phyloP scores from a whole-genome alignment of 768 basidiomycete species.

The Xanthoconium purpureum region DNA sequence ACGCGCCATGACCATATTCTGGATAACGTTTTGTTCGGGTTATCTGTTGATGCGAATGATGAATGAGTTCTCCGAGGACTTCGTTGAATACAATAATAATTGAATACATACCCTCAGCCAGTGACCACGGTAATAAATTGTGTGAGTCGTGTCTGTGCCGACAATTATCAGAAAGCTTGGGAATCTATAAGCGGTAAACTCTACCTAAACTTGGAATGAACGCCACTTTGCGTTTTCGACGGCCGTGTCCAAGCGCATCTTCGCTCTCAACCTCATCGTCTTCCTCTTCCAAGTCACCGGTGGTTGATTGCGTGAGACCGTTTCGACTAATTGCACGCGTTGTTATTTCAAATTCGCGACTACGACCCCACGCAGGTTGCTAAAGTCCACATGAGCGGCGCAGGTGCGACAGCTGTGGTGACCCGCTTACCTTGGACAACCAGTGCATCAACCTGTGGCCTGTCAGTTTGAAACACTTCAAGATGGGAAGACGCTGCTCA shows the following conservation, averaged over 20 bases:
- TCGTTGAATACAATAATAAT: neutral
- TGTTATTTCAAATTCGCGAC: conserved; percentile 87
- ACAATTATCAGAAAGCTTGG: conserved; percentile 13
- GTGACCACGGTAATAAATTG: conserved; percentile 86
- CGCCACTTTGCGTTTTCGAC: conserved; percentile 73
- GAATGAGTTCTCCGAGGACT: conserved; percentile 21
- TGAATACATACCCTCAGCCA: conserved; percentile 67
- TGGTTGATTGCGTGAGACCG: conserved; percentile 61
- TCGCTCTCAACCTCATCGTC: conserved; percentile 58
- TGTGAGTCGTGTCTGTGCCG: conserved; percentile 73
- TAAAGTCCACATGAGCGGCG: conserved; percentile 32
- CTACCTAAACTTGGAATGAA: conserved; percentile 84
- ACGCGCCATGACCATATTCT: conserved; percentile 69
- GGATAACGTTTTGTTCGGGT: conserved; percentile 75
- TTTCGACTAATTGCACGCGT: conserved; percentile 69
- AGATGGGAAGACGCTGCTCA: conserved; percentile 27
- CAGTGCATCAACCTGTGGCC: conserved; percentile 77
- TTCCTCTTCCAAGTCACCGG: conserved; percentile 80
- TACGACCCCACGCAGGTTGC: conserved; percentile 91
- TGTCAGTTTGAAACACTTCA: neutral
- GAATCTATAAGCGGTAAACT: conserved; percentile 24
- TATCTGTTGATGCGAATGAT: conserved; percentile 46
- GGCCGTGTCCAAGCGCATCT: conserved; percentile 59
- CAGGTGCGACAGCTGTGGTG: conserved; percentile 1
- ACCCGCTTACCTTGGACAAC: conserved; percentile 64